Conservation (phyloP, 2,329 filamentous ascomycete genomes). For the Sporothrix luriei region DNA sequence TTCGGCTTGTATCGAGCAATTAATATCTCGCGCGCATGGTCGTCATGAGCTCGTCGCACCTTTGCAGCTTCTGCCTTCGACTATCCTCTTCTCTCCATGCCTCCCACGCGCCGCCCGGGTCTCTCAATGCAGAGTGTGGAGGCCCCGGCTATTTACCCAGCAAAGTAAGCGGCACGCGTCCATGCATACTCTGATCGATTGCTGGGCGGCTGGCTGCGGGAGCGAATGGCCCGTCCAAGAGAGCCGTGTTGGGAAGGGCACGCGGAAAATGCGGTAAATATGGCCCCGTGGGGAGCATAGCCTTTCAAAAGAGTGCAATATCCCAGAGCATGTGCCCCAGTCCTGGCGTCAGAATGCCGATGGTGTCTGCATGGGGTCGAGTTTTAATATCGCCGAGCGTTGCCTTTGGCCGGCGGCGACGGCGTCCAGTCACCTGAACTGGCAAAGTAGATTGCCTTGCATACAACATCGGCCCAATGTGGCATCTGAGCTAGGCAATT, state of each 20-base stretch:
- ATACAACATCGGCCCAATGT: constrained; percentile 8
- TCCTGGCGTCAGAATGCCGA: not conserved
- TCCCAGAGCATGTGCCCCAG: constrained; percentile 4
- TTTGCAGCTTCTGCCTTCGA: not conserved
- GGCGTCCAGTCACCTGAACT: not conserved
- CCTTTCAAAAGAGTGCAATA: not conserved
- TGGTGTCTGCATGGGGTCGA: no score
- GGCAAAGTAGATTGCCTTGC: constrained; percentile 2
- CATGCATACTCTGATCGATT: not conserved
- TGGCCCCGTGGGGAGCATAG: not conserved
- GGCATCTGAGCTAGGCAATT: not conserved
- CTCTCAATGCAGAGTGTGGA: not conserved
- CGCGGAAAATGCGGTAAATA: not conserved
- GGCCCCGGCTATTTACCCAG: constrained; percentile 11
- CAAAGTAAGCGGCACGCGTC: not conserved
- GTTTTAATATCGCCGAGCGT: not conserved
- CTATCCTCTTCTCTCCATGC: not conserved
- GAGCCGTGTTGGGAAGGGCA: not conserved
- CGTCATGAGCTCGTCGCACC: not conserved
- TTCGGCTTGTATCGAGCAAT: constrained; percentile 3
- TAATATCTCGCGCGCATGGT: not conserved
- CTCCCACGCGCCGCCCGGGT: not conserved
- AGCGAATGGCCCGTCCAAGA: constrained; percentile 1
- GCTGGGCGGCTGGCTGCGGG: not conserved
- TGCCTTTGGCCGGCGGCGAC: not conserved